Base-by-base conservation (phyloP, 495 filamentous ascomycete species). In the Apiosordaria backusii region DNA sequence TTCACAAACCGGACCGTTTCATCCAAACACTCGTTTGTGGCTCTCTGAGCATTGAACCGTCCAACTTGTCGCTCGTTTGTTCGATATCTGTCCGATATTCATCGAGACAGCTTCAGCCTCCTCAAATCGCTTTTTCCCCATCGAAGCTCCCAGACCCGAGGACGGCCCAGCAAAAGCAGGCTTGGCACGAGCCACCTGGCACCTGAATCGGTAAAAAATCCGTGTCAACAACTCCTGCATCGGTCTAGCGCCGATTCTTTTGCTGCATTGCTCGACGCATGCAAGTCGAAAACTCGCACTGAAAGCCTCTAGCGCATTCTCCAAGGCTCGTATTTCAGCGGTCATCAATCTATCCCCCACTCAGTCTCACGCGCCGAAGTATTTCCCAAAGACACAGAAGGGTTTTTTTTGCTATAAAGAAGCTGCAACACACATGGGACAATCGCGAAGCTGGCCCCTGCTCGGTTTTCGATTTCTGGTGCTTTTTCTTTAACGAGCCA, bases 301-400 rank as follows among this genome's bases (percentile, higher is more conserved):
- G 52, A 23, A 55, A 55, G 52, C 18, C 9, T 61, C 61, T 58
- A 21, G 59, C 21, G 35, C 40, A 50, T 21, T 35, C 18, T 35
- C 61, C 60, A 67, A 54, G 40, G 6, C 65, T 67, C 65, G 65
- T 67, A 67, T 55, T 67, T 67, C 55, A 63, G 16, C 57, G 23
- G 35, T 15, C 45, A 25, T 50, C 65, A 29, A 26, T 60, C 58
- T 60, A 0, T 63, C 61, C 4, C 55, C 60, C 53, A 54, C 40
- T 59, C 35, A 3, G 22, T 16, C 55, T 23, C 21, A 21, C 27
- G 59, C 19, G 35, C 16, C 35, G 35, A 18, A 45, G 16, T 7
- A 45, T 15, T 45, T 7, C 16, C 35, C 0, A 45, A 45, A 45
- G 16, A 45, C 9, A 45, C 3, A 45, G 10, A 45, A 45, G 35